These are phyloP conservation scores for Plasmodium fragile DNA, from an alignment of 169 alveolate species.

Conservation along the genomic window DNA sequence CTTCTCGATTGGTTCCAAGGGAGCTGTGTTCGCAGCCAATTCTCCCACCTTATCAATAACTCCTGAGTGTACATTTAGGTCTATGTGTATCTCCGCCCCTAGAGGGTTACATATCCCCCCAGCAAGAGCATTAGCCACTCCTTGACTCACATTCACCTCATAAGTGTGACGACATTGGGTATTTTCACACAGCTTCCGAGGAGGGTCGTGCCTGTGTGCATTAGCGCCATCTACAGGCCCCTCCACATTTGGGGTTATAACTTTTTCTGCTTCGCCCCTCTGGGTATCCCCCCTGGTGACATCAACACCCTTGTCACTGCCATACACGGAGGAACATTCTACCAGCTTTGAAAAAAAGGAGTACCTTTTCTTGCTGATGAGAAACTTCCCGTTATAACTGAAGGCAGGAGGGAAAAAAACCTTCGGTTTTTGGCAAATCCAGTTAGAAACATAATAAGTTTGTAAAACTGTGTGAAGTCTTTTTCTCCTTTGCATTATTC, in stretches of 20 bases:
- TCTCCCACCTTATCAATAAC: not conserved
- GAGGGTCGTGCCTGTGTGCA: not conserved
- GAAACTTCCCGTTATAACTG: not conserved
- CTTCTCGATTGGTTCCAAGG: not conserved
- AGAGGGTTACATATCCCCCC: not conserved
- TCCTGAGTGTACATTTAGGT: not conserved
- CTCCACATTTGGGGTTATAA: not conserved
- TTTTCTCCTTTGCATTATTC: slow-evolving; percentile 7
- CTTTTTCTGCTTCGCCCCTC: not conserved
- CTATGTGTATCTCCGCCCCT: not conserved
- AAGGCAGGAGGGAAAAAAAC: not conserved
- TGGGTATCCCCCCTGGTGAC: not conserved
- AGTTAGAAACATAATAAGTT: not conserved
- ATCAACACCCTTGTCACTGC: not conserved
- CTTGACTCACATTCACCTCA: not conserved
- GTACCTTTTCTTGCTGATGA: not conserved
- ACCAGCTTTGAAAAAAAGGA: not conserved
- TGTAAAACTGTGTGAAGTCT: not conserved
- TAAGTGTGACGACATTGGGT: not conserved
- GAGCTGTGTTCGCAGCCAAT: not conserved
- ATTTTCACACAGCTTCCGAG: not conserved
- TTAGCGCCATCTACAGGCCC: not conserved
- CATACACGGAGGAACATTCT: not conserved
- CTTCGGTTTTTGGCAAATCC: not conserved
- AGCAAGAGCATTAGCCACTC: not conserved